Base-by-base conservation (phyloP, 139 green algal genomes). In the Choricystis sp. region DNA sequence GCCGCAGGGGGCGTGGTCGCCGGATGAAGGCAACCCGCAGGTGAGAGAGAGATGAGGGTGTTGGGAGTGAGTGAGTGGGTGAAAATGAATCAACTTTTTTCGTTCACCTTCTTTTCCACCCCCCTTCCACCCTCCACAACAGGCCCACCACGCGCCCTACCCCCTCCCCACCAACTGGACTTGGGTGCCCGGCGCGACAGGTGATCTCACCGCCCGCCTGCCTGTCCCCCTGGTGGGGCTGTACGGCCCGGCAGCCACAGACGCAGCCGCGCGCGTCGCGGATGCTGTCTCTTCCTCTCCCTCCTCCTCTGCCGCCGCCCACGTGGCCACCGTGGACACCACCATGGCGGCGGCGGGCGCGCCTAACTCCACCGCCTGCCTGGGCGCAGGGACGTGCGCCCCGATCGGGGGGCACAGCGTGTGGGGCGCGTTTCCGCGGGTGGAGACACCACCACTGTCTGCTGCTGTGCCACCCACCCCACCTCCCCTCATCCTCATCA, bases 361-460 rank as follows among this genome's bases (percentile, higher is more conserved):
- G 1, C 62, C 28, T 26, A 78, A 85, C 73, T 77, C 76, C 31
- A 61, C 4, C 3, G 29, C 58, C 24, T 90, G 83, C 72, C 70
- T 91, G 5, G 21, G 48, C 0, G 61, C 64, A 0, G 25, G 60
- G 22, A 78, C 63, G 19, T 91, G 84, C 64, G 65, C 76, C n/a
- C 84, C 84, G 4, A 55, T 94, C 25, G 86, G 86, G 14, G 79
- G 78, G 19, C 85, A 87, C 78, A 81, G 66, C 57, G 78, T 92
- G 26, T 83, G 77, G 74, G 75, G 77, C 2, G 71, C 82, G 24
- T 31, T 89, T 66, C 81, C 80, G 4, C 70, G 76, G 9, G 48
- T 88, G 66, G 67, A 65, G 3, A 49, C 26, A 27, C 31, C 19
- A 23, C 2, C 23, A 59, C 29, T 31, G 62, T 60, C 59, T 66